Conservation (phyloP, 768 basidiomycete genomes). For the Flagelloscypha sp. region DNA sequence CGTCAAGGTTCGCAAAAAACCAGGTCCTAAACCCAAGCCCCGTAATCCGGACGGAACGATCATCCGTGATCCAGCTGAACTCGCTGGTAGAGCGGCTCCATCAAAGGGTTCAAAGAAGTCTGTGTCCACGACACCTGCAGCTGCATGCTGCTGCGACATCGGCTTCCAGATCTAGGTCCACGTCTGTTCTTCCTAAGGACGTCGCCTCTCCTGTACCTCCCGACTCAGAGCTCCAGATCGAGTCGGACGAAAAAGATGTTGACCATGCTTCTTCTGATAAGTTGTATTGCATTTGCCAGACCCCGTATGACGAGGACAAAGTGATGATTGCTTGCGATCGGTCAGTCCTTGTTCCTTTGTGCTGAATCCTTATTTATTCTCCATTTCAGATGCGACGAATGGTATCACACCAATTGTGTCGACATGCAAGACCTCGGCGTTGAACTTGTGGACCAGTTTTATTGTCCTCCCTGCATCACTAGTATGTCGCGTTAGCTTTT, state of each 20-base stretch:
- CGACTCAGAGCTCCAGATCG: slow-evolving; percentile 43
- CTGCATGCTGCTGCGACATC: slow-evolving; percentile 21
- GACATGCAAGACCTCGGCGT: slow-evolving; percentile 73
- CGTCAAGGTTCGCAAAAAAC: slow-evolving; percentile 10
- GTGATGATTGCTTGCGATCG: slow-evolving; percentile 93
- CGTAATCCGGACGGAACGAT: not conserved
- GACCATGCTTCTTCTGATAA: no score
- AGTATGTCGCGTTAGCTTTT: slow-evolving; percentile 42
- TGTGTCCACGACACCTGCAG: not conserved
- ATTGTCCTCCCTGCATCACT: slow-evolving; percentile 72
- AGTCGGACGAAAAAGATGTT: slow-evolving; percentile 34
- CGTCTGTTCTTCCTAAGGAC: slow-evolving; percentile 56
- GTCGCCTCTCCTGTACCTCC: slow-evolving; percentile 28
- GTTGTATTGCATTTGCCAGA: slow-evolving; percentile 85
- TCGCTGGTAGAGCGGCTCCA: slow-evolving; percentile 13
- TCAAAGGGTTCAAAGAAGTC: slow-evolving; percentile 13
- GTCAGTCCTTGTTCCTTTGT: slow-evolving; percentile 32
- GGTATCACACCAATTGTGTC: slow-evolving; percentile 88
- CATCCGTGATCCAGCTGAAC: slow-evolving; percentile 4
- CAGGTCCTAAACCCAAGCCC: slow-evolving; percentile 12
- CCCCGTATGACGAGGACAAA: slow-evolving; percentile 76
- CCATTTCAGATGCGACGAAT: slow-evolving; percentile 75
- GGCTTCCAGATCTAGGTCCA: slow-evolving; percentile 55
- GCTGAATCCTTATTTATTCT: not conserved
- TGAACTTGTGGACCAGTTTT: slow-evolving; percentile 87